Base-by-base conservation (phyloP, 2,329 filamentous ascomycete genomes). In the Verticillium longisporum region DNA sequence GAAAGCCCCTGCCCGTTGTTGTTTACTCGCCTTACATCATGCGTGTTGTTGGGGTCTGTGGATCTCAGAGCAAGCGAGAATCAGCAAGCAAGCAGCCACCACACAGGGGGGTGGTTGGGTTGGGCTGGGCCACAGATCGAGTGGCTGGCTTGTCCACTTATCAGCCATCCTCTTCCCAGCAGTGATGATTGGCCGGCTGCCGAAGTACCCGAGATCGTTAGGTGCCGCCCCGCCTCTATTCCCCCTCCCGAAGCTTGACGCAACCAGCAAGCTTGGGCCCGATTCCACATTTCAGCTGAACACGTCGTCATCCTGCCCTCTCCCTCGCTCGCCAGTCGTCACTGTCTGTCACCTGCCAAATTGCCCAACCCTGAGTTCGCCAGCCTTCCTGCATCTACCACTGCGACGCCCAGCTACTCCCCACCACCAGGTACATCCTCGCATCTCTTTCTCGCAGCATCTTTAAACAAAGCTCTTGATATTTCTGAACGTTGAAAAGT, bases 301-400 rank as follows among this genome's bases (percentile, higher is more conserved):
- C 62, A 65, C 62, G 64, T 64, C 62, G 64, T 64, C 62, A 64
- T 65, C 62, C 62, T 57, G 50, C 50, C 32, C 62, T 60, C 45
- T 59, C 38, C 56, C 61, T 63, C 15, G n/a, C 34, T 55, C 54
- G 26, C 11, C 54, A 34, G 13, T 54, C 31, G 33, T 45, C 37
- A 26, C 57, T 55, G 21, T 36, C 45, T 36, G 37, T 58, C 64
- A 63, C 59, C 62, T 63, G 64, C 62, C 60, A 62, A 60, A 64
- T 64, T 64, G 62, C 63, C 62, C 33, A 37, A 4, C 45, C 26
- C 53, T 31, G 9, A 59, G 21, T 55, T n/a, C 53, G 32, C 31
- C 36, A 38, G 15, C n/a, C 45, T 18, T 50, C 45, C 45, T 45
- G 37, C 41, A 33, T 58, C 38, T 32, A 32, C 57, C 37, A 36